These are phyloP conservation scores for Lactarius vividus DNA, from an alignment of 768 basidiomycete species.

Conservation along the genomic window DNA sequence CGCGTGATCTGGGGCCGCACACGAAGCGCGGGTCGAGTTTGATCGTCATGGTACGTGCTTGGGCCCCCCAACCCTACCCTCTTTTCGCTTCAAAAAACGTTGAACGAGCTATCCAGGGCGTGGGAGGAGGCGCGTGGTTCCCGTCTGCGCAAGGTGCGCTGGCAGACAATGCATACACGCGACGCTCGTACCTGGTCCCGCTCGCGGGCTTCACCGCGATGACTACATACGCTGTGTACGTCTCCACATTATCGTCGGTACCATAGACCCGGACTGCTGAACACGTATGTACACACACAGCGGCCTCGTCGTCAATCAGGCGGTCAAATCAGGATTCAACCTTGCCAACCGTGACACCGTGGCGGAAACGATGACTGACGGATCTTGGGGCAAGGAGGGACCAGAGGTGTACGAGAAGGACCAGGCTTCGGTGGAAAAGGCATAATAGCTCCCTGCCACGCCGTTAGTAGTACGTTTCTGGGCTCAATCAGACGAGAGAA, in stretches of 20 bases:
- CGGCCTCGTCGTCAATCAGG: constrained; percentile 53
- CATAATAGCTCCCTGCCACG: not conserved
- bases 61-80: not conserved
- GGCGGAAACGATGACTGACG: constrained; percentile 27
- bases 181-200: constrained; percentile 59
- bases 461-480: not conserved
- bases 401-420: not conserved
- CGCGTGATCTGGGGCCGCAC: constrained; percentile 59
- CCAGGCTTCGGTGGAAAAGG: not conserved
- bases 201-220: constrained; percentile 57
- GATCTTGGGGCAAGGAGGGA: not conserved
- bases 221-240: constrained; percentile 56
- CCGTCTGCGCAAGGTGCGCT: constrained; percentile 58
- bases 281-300: constrained; percentile 32
- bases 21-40: constrained; percentile 61
- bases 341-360: constrained; percentile 48
- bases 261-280: not conserved
- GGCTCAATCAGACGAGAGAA: not conserved
- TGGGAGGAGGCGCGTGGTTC: constrained; percentile 69
- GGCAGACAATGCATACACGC: constrained; percentile 48
- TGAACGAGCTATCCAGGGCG: constrained; percentile 39
- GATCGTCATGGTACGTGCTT: constrained; percentile 52
- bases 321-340: constrained; percentile 48
- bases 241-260: constrained; percentile 13
- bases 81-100: not conserved